Evolutionary conservation across 1,284 basidiomycete genomes (phyloP), one percentile per base, ranked within the genome.

Genomic region (Heterobasidion annosum): DNA sequence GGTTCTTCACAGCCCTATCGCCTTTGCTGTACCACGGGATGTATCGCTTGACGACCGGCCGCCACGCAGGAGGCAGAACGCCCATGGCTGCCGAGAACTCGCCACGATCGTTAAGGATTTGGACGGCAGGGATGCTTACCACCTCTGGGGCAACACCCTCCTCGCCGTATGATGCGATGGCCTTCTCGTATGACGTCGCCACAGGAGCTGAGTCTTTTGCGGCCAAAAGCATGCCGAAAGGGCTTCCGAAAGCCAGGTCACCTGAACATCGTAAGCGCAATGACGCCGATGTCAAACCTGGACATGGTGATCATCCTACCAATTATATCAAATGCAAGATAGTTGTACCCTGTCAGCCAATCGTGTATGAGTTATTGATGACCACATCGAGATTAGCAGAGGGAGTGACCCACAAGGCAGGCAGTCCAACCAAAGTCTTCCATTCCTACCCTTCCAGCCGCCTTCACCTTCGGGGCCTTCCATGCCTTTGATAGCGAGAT

Each of bases 291-390:
- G 5, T 25, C n/a, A 33, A 40, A 8, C 56, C 4, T 48, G 4
- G 4, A 33, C 15, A 34, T 34, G 25, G 0, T 8, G 34, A 13
- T 25, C 4, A 33, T 42, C 42, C 3, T 59, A 75, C 78, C 80
- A 52, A 94, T 90, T 62, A 91, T 89, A 68, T 94, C 92, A 66
- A 96, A 96, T 0, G 90, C 91, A 48, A 94, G 85, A 66, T 87
- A 88, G 68, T 87, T 87, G 66, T 78, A 79, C 81, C 78, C 73
- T 70, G 55, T 49, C 33, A 46, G 0, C 19, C 9, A 43, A 10
- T 13, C n/a, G 13, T 40, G 55, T 62, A 9, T 57, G 6, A 13
- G 34, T 3, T 15, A 50, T 15, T 43, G 51, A 2, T 19, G 37
- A 48, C 51, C 46, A 48, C 0, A 53, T 19, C 50, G 43, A 50